A percentile compares a stretch with the other conserved stretches of the same genome.
phyloP scores from a whole-genome alignment of 305 asterid genomes.

The Nicotiana rustica region DNA sequence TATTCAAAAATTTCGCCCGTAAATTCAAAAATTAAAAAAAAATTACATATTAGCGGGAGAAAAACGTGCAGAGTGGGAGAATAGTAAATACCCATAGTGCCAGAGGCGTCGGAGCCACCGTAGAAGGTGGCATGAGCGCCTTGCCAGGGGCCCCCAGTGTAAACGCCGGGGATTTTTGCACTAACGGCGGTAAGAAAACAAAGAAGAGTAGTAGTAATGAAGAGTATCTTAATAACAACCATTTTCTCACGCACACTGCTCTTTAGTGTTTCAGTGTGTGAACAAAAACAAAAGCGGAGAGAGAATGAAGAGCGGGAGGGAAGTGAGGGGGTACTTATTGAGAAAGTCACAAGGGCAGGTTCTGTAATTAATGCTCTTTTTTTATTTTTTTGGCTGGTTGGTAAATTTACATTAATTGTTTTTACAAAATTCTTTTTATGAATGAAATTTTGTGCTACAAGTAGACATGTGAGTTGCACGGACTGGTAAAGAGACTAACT shows the following conservation, averaged over 20 bases:
- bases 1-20: no score
- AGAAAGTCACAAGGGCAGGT: conserved; percentile 39
- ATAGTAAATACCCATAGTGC: conserved; percentile 75
- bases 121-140: conserved; percentile 92
- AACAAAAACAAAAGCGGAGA: background rate
- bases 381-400: background rate
- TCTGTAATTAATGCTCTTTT: conserved; percentile 30
- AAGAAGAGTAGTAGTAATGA: conserved; percentile 49
- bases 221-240: conserved; percentile 42
- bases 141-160: conserved; percentile 69
- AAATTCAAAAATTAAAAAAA: background rate
- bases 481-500: background rate
- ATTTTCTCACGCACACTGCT: conserved; percentile 30
- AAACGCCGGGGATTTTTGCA: conserved; percentile 71
- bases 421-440: background rate
- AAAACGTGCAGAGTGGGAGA: no score
- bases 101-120: conserved; percentile 93
- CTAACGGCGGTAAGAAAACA: conserved; percentile 45
- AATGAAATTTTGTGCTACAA: conserved; percentile 7
- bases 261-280: background rate
- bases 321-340: conserved; percentile 60
- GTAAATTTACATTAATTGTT: background rate
- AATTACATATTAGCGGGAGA: no score
- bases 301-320: conserved; percentile 56
- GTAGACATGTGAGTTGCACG: conserved; percentile 18